Base-by-base conservation (phyloP, 805 yeast genomes). In the Lachancea lanzarotensis region DNA sequence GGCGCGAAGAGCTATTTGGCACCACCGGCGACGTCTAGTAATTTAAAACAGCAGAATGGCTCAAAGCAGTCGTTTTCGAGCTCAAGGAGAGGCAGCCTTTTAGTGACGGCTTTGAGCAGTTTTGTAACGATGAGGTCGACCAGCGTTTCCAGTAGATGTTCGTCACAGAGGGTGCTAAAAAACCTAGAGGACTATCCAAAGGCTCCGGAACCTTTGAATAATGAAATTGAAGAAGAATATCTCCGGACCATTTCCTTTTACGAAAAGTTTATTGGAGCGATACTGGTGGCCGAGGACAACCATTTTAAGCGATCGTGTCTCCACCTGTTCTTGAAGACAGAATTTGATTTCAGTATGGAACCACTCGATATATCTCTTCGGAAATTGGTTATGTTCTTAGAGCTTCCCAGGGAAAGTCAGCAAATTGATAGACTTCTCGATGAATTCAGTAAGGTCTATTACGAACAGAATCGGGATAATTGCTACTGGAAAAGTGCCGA, bases 391-490 rank as follows among this genome's bases (percentile, higher is more conserved):
- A 70, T 79, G 67, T 64, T 71, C 39, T 71, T 78, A 45, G 77
- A 78, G 43, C 63, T 84, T 20, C 93, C 93, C 0, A 73, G 70
- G 49, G 93, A 84, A 55, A 68, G 87, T 0, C 91, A 84, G 57
- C 90, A 84, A 55, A 84, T 84, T 41, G 91, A 84, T 53, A 67
- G 89, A 38, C 71, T 82, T 3, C 63, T 84, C 34, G 76, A 74
- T 42, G 72, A 72, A 27, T 81, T 84, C 60, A 74, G 84, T 9
- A 57, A 55, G 25, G 69, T 74, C 19, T 84, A 78, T 59, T 71
- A 70, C 47, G 56, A 63, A 25, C 71, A 51, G 17, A 60, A 62
- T 44, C 36, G 31, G 17, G 32, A 48, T 17, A 30, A 32, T 27
- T 41, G 45, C 17, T 33, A 53, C 1, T 69, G 73, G 72, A 56